Evolutionary conservation across 768 basidiomycete genomes (phyloP).

Genomic region (Rhodotorula toruloides): DNA sequence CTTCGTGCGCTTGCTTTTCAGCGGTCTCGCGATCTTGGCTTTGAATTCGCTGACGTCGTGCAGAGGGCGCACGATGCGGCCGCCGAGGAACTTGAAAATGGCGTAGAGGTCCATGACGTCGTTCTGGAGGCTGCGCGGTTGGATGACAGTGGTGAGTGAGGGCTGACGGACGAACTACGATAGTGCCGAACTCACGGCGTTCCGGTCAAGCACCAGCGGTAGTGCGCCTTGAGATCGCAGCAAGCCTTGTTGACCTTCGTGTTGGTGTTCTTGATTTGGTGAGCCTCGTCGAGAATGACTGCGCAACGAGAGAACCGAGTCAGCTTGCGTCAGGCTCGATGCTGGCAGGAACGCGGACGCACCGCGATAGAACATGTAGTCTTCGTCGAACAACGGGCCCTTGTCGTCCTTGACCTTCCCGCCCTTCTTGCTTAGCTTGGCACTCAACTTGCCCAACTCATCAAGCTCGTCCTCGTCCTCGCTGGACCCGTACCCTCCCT

Average conservation of each 20-base stretch:
- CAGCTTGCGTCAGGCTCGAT: no score
- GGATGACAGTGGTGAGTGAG: neutral
- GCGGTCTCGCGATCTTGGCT: conserved; percentile 67
- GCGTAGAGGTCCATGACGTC: conserved; percentile 83
- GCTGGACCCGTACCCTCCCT: neutral
- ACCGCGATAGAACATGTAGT: conserved; percentile 83
- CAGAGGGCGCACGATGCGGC: conserved; percentile 58
- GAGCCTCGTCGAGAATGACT: conserved; percentile 68
- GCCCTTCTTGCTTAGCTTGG: conserved; percentile 50
- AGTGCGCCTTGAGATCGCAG: conserved; percentile 68
- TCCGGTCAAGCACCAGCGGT: conserved; percentile 82
- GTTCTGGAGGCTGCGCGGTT: conserved; percentile 57
- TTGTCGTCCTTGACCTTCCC: conserved; percentile 49
- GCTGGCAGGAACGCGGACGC: conserved; percentile 25
- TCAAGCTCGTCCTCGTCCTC: conserved; percentile 15
- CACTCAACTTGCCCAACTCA: neutral
- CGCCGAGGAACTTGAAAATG: conserved; percentile 77
- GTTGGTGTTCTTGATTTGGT: conserved; percentile 82
- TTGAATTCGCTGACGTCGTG: conserved; percentile 77
- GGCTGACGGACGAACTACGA: neutral
- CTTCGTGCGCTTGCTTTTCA: conserved; percentile 61
- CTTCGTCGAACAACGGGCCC: conserved; percentile 60
- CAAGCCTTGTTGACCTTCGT: conserved; percentile 63
- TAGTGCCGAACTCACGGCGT: conserved; percentile 47
- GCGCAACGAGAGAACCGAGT: neutral